Conservation (phyloP, 2,329 filamentous ascomycete genomes). For the Niveomyces coronatus region DNA sequence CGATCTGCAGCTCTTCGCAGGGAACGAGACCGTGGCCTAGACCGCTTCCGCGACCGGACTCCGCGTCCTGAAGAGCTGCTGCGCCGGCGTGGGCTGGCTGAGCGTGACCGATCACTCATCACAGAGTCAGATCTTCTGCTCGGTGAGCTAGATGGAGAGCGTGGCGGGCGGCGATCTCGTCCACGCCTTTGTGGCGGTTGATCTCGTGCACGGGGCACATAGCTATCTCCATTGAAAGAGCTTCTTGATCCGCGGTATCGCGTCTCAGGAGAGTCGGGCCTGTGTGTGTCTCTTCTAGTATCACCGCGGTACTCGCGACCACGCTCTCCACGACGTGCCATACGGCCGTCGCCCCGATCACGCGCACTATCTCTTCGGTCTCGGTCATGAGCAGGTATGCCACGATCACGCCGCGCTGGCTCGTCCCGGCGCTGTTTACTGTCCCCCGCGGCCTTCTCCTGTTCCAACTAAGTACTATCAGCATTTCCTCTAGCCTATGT, state of each 20-base stretch:
- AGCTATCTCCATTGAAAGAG: conserved; percentile 39
- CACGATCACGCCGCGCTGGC: conserved; percentile 59
- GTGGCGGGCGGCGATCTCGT: conserved; percentile 17
- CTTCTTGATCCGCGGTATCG: conserved; percentile 33
- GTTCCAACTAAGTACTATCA: conserved; percentile 53
- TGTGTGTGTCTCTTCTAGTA: conserved; percentile 31
- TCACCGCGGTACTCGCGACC: conserved; percentile 34
- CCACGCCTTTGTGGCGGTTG: conserved; percentile 30
- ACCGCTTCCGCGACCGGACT: conserved; percentile 27
- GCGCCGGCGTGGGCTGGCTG: conserved; percentile 24
- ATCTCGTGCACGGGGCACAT: conserved; percentile 40
- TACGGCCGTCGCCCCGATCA: conserved; percentile 43
- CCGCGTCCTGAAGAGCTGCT: conserved; percentile 23
- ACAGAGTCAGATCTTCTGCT: conserved; percentile 23
- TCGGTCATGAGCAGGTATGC: conserved; percentile 57
- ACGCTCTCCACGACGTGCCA: conserved; percentile 42
- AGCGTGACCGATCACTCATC: conserved; percentile 22
- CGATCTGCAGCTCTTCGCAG: conserved; percentile 21
- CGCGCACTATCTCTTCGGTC: conserved; percentile 47
- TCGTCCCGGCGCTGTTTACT: conserved; percentile 61
- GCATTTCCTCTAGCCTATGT: background rate
- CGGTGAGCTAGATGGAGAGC: conserved; percentile 25
- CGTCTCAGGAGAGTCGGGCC: conserved; percentile 39
- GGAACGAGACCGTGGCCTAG: conserved; percentile 21
- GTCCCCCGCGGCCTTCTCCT: conserved; percentile 71